Evolutionary conservation across 2,329 filamentous ascomycete genomes (phyloP), one percentile per base, ranked within the genome.

Genomic region (Aspergillus ochraceoroseus): DNA sequence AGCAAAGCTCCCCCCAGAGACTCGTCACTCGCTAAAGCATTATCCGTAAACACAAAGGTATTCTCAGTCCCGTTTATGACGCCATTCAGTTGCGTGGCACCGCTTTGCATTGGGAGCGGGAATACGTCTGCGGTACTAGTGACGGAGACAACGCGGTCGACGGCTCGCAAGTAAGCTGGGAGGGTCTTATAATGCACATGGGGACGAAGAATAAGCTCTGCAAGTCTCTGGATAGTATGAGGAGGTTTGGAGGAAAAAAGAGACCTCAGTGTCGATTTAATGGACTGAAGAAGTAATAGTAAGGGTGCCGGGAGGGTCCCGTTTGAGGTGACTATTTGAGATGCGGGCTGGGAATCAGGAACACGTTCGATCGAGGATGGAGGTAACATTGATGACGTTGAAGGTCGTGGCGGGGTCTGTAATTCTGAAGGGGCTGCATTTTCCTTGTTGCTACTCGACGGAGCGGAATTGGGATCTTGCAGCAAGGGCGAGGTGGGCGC

Each of bases 141-240:
- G 41, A 98, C 92, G 41, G 85, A 87, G 15, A 95, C 80, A 14
- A 95, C 83, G 41, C 92, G 83, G 61, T 96, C 87, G 33, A 96
- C 77, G 2, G 92, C 92, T 54, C 92, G 85, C 7, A 98, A 79
- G 62, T 92, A 98, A 7, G 88, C 77, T 1, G 86, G 80, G 2
- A 96, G 75, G 38, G 81, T 84, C 46, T 77, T 80, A 70, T 96
- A 95, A 65, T 95, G 85, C 40, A 75, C 74, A 45, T 73, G 82
- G 1, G 92, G 92, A 17, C 74, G 67, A 23, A 94, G 72, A 3
- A 95, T 71, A 19, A 96, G 81, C 70, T 98, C 92, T 14, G 88
- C 80, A 14, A 98, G 76, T 26, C 92, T 84, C 67, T 98, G 92
- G 47, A 95, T 77, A 2, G 92, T 96, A 62, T 96, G 87, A 0